Evolutionary conservation across 768 basidiomycete genomes (phyloP).

Genomic region (Podaxis carcinomalis): DNA sequence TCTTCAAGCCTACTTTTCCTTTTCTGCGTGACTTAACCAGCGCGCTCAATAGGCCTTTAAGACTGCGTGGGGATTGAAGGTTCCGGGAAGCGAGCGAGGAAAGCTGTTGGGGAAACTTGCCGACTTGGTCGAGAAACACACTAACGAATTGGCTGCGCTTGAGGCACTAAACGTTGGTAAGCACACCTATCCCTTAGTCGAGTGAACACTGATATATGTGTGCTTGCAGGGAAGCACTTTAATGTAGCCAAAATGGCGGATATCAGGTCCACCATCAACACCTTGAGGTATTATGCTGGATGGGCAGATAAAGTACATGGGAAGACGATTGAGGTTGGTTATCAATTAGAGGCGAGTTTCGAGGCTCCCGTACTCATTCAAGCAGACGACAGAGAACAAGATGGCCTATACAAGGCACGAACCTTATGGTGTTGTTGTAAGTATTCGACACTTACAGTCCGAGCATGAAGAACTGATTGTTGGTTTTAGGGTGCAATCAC

Average conservation of each 20-base stretch:
- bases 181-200: conserved; percentile 7
- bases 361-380: background rate
- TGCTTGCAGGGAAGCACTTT: conserved; percentile 48
- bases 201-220: too few species aligned
- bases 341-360: background rate
- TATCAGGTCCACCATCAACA: conserved; percentile 39
- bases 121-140: conserved; percentile 55
- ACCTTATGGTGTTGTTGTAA: conserved; percentile 49
- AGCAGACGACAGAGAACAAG: conserved; percentile 48
- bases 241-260: conserved; percentile 45
- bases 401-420: conserved; percentile 68
- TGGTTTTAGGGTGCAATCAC: conserved; percentile 41
- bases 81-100: conserved; percentile 47
- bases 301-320: conserved; percentile 87
- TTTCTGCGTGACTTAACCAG: background rate
- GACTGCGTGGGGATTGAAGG: conserved; percentile 65
- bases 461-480: background rate
- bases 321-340: conserved; percentile 59
- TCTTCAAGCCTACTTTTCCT: background rate
- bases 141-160: conserved; percentile 64
- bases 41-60: conserved; percentile 32
- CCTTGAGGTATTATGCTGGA: conserved; percentile 78
- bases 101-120: conserved; percentile 61
- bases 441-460: background rate
- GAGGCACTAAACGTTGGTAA: conserved; percentile 68